A percentile compares a stretch with the other conserved stretches of the same genome.
phyloP scores from a whole-genome alignment of 495 filamentous ascomycete genomes.

The Melanomma pulvis-pyrius region DNA sequence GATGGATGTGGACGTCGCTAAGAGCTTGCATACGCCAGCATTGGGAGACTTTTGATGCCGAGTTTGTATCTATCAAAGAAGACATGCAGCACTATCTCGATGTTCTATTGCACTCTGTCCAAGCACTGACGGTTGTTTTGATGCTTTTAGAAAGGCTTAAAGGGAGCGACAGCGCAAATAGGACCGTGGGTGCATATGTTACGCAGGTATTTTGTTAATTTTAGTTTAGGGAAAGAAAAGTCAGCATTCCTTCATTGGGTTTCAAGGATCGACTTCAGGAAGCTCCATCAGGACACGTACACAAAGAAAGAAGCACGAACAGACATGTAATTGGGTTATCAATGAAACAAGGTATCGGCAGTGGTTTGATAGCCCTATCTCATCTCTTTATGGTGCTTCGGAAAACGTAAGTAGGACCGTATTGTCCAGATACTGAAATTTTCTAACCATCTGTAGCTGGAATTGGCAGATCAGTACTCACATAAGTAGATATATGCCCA shows the following conservation, averaged over 20 bases:
- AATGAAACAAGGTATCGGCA: not conserved
- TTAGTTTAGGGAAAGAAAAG: not conserved
- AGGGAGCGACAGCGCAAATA: too few species aligned
- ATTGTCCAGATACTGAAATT: not conserved
- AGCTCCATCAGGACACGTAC: not conserved
- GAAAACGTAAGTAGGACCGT: constrained; percentile 2
- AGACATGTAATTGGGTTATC: not conserved
- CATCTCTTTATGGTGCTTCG: constrained; percentile 7
- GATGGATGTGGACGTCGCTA: not conserved
- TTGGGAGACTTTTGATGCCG: constrained; percentile 2
- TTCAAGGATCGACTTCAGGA: constrained; percentile 6
- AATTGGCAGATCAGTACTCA: too few species aligned
- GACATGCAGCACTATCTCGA: constrained; percentile 11
- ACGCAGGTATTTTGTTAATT: not conserved
- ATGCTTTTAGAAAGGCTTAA: not conserved
- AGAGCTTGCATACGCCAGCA: constrained; percentile 9
- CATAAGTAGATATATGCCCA: too few species aligned
- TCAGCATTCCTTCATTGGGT: constrained; percentile 1
- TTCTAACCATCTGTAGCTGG: too few species aligned
- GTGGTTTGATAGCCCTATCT: not conserved
- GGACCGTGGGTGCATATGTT: not conserved
- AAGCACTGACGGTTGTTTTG: not conserved
- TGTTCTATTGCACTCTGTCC: constrained; percentile 4
- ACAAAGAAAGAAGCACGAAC: too few species aligned
- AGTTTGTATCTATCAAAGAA: constrained; percentile 8